Evolutionary conservation across 2,329 filamentous ascomycete species (phyloP).

Genomic region (Trichothecium sympodiale): DNA sequence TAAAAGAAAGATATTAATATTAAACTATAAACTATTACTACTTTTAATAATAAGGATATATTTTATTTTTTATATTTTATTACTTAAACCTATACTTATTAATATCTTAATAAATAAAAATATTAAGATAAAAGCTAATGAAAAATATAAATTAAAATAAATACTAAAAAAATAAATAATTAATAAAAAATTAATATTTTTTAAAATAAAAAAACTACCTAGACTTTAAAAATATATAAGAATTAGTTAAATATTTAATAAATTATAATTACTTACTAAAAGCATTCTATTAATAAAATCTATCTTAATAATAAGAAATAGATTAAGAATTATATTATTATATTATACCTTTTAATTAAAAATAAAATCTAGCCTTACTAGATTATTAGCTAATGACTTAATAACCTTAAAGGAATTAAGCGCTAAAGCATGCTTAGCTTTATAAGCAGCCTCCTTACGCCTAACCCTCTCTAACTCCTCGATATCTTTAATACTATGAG

Average conservation of each 20-base stretch:
- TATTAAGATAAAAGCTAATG: too few species aligned
- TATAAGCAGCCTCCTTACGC: neutral
- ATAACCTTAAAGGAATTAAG: neutral
- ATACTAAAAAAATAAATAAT: too few species aligned
- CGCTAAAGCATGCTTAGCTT: neutral
- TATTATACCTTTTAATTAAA: neutral
- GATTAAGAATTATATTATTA: neutral
- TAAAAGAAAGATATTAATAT: too few species aligned
- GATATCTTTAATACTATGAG: conserved; percentile 2
- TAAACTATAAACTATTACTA: too few species aligned
- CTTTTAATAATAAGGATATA: too few species aligned
- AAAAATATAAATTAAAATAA: too few species aligned
- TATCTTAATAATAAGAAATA: neutral
- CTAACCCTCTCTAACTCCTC: conserved; percentile 5
- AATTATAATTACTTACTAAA: conserved; percentile 3
- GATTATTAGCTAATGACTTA: neutral
- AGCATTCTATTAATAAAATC: conserved; percentile 4
- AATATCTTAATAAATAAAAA: too few species aligned
- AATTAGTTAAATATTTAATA: conserved; percentile 8
- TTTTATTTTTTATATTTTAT: too few species aligned
- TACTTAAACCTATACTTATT: too few species aligned
- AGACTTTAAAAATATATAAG: conserved; percentile 13
- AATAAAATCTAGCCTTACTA: conserved; percentile 1
- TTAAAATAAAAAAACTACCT: too few species aligned
- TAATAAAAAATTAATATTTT: too few species aligned